These are phyloP conservation scores for Gynochthodes officinalis DNA, from an alignment of 257 asterid genomes.

Conservation along the genomic window DNA sequence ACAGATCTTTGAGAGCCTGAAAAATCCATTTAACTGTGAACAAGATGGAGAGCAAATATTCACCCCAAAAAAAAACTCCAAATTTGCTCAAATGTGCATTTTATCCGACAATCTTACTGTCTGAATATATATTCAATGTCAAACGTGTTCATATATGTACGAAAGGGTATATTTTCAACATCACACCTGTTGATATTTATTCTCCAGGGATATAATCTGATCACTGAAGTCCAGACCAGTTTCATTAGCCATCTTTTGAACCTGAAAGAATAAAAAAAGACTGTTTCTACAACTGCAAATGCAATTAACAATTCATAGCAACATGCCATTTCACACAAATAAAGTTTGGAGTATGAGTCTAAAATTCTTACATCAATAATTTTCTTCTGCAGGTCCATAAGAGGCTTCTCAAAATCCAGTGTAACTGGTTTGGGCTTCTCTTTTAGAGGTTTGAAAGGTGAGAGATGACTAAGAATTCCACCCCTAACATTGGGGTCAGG, in stretches of 20 bases:
- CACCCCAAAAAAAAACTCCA: not conserved
- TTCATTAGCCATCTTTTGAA: constrained; percentile 87
- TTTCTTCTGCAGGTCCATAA: constrained; percentile 71
- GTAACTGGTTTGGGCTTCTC: constrained; percentile 92
- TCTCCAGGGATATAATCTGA: constrained; percentile 71
- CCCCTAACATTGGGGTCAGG: constrained; percentile 89
- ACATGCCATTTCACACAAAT: constrained; percentile 9
- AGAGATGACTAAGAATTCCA: constrained; percentile 83
- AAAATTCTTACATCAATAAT: constrained; percentile 58
- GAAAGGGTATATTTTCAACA: constrained; percentile 2
- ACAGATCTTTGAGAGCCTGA: constrained; percentile 83
- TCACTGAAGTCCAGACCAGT: constrained; percentile 88
- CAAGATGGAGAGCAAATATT: constrained; percentile 9
- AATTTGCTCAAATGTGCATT: not conserved
- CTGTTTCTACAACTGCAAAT: constrained; percentile 11
- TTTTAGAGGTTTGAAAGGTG: constrained; percentile 86
- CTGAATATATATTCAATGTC: constrained; percentile 11
- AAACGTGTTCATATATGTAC: constrained; percentile 65
- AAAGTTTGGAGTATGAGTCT: not conserved
- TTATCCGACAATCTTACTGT: not conserved
- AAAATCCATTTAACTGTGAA: constrained; percentile 20
- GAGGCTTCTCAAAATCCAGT: constrained; percentile 90
- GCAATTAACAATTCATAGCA: not conserved
- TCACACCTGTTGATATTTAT: constrained; percentile 78
- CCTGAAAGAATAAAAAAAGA: constrained; percentile 40